Base-by-base conservation (phyloP, 176 grass and related monocot species). In the Guadua angustifolia region DNA sequence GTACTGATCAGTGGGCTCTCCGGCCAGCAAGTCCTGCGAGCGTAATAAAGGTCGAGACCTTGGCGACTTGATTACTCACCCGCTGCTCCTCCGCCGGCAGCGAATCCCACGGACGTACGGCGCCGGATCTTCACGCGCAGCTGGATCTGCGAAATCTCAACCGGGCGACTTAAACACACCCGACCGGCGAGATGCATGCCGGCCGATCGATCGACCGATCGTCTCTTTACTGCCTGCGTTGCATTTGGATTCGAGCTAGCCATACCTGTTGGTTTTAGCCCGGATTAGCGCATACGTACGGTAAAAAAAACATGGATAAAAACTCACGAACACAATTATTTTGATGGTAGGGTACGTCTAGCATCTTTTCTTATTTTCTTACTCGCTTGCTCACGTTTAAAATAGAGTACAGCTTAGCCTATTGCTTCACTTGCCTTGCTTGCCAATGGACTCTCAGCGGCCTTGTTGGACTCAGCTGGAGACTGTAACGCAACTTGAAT, bases 71-170 rank as follows among this genome's bases (percentile, higher is more conserved):
- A 19, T 84, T 29, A 40, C 36, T 71, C 51, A 66, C 5, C 52
- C 52, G 44, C 53, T 9, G 21, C 67, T 47, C 21, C 56, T 66
- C 17, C 77, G 85, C 71, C 49, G 78, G 78, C 85, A 87, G 38
- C 47, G 78, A 40, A 75, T 81, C 85, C 69, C 78, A 17, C 50
- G 47, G 29, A 14, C 38, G 85, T 81, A 87, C 60, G 69, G 36
- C 47, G 49, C 60, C 60, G 13, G 77, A 81, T 66, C 78, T 29
- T 22, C 78, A 32, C 19, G 61, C 61, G 67, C 60, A 75, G 71
- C 15, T 4, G 35, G 35, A 36, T 21, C 32, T 16, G 71, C 32
- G 42, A 32, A 50, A n/a, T 13, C 19, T 36, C 32, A 17, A 25
- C 44, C 52, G 53, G 69, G n/a, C 44, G 43, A 9, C 43, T 26